Conservation (phyloP, 75 land plant species). For the Adiantum capillusveneris region DNA sequence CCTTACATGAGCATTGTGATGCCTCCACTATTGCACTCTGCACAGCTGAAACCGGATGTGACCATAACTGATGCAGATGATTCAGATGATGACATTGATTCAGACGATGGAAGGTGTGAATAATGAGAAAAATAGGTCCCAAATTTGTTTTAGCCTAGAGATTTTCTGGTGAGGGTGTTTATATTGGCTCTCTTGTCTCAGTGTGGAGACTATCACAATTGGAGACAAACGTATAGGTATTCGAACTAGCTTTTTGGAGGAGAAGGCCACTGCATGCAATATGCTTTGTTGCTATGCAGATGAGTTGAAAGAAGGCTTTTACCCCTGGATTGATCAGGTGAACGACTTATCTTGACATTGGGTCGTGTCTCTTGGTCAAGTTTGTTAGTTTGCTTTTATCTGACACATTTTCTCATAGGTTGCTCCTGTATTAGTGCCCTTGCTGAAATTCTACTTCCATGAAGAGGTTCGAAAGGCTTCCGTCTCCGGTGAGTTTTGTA, state of each 20-base stretch:
- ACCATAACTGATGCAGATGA: constrained; percentile 37
- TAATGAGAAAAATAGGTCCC: too few relatives aligned
- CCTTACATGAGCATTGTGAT: constrained; percentile 44
- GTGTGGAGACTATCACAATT: constrained; percentile 42
- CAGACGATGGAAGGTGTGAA: constrained; percentile 37
- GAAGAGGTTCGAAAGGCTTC: constrained; percentile 45
- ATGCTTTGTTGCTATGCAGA: constrained; percentile 47
- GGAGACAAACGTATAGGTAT: constrained; percentile 41
- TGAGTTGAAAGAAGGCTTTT: constrained; percentile 44
- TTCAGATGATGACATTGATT: constrained; percentile 24
- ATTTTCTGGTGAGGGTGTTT: background rate
- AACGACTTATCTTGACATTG: background rate
- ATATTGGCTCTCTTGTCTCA: constrained; percentile 1
- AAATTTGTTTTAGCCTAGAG: background rate
- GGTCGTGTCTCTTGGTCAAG: too few relatives aligned
- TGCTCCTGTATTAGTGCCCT: constrained; percentile 36
- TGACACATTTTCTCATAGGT: constrained; percentile 13
- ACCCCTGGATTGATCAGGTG: constrained; percentile 53
- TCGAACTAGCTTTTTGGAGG: constrained; percentile 38
- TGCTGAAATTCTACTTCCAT: constrained; percentile 39
- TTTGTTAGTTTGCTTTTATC: too few relatives aligned
- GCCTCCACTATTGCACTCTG: constrained; percentile 43
- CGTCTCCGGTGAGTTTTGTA: constrained; percentile 23
- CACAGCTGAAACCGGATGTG: constrained; percentile 43
- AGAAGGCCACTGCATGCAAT: constrained; percentile 45